Evolutionary conservation across 179 eudicot genomes (phyloP).

Genomic region (Nepenthes alata): DNA sequence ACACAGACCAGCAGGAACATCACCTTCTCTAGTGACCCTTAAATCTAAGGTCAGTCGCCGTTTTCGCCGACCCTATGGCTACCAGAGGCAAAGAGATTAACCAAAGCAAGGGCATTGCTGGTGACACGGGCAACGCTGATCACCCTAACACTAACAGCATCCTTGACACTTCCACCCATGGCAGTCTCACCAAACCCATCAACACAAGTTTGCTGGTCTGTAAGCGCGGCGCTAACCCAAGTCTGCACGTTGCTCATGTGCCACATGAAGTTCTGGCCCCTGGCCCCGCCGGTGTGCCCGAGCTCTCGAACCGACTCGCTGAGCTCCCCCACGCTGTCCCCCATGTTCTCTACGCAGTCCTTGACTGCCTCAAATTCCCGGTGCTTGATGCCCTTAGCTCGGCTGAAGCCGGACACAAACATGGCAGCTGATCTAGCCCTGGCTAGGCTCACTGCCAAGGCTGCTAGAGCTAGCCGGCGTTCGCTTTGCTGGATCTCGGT

Average conservation of each 20-base stretch:
- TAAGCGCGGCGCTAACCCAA: conserved; percentile 68
- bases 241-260: conserved; percentile 56
- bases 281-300: conserved; percentile 13
- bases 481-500: conserved; percentile 23
- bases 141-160: conserved; percentile 26
- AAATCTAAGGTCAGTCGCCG: too few relatives aligned
- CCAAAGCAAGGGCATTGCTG: conserved; percentile 59
- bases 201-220: conserved; percentile 40
- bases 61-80: too few relatives aligned
- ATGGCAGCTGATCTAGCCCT: conserved; percentile 24
- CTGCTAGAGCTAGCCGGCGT: conserved; percentile 31
- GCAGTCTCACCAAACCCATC: conserved; percentile 33
- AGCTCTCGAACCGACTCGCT: conserved; percentile 39
- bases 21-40: too few relatives aligned
- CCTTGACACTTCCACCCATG: conserved; percentile 24
- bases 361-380: conserved; percentile 33
- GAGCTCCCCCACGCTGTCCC: conserved; percentile 35
- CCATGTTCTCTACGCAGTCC: conserved; percentile 42
- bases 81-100: conserved; percentile 35
- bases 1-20: too few relatives aligned
- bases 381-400: conserved; percentile 12
- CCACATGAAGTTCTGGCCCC: conserved; percentile 36
- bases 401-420: conserved; percentile 19
- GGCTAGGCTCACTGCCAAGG: conserved; percentile 37
- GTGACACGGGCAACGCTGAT: conserved; percentile 37